Evolutionary conservation across 257 asterid genomes (phyloP).

Genomic region (Haberlea rhodopensis): DNA sequence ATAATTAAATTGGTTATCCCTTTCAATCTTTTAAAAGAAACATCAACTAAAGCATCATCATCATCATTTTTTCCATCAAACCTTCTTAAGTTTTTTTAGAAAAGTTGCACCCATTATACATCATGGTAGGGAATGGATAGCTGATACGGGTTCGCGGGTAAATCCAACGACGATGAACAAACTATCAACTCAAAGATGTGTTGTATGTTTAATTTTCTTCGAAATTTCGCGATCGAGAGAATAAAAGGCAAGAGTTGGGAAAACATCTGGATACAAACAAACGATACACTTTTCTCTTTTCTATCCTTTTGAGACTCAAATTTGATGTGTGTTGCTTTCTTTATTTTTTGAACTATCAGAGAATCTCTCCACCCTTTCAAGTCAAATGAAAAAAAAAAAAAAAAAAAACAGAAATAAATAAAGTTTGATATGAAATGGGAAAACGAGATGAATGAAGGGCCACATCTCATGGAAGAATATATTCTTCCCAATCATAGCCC

Average conservation of each 20-base stretch:
- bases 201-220: not conserved
- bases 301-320: conserved; percentile 76
- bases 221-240: not conserved
- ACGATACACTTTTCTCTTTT: conserved; percentile 58
- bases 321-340: conserved; percentile 64
- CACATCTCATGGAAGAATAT: conserved; percentile 70
- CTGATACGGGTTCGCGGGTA: conserved; percentile 37
- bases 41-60: conserved; percentile 40
- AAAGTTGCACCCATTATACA: conserved; percentile 63
- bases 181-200: not conserved
- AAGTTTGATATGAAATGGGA: conserved; percentile 66
- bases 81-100: conserved; percentile 38
- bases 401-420: conserved; percentile 31
- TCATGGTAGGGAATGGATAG: conserved; percentile 66
- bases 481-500: conserved; percentile 65
- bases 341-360: conserved; percentile 59
- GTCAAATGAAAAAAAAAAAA: conserved; percentile 54
- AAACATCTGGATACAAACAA: conserved; percentile 66
- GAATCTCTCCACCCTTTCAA: conserved; percentile 66
- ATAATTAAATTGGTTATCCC: conserved; percentile 37
- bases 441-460: conserved; percentile 47
- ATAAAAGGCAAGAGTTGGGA: conserved; percentile 27
- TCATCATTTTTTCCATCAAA: conserved; percentile 36
- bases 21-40: conserved; percentile 50
- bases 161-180: not conserved